Evolutionary conservation across 1,284 basidiomycete genomes (phyloP), one percentile per base, ranked within the genome.

Genomic region (Apiotrichum gracile): DNA sequence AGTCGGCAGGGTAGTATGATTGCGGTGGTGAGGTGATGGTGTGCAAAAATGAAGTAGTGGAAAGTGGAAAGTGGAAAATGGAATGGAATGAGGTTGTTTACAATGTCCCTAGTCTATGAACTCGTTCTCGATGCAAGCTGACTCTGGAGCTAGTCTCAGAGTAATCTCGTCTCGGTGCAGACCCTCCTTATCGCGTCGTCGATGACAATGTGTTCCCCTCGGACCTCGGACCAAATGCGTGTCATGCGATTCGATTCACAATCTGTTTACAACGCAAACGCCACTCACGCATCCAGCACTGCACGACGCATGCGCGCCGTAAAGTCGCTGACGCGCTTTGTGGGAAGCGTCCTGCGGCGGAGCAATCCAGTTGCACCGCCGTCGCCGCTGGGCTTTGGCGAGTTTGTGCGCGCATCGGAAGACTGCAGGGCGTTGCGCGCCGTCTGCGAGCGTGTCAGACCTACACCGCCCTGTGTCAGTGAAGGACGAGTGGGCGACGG

Each of bases 321-420:
- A 24, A 51, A 51, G 26, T 51, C 49, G 13, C 40, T 35, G 19
- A 51, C 49, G 14, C 57, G 57, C 42, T 59, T 59, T 17, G 47
- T 51, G 9, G 57, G 57, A 12, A 59, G 49, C n/a, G 57, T 59
- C 16, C 45, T 31, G 38, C 54, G 57, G 12, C 57, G 53, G 22
- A 43, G 44, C 12, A 59, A 33, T 19, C 51, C 57, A 2, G 48
- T 47, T 5, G 48, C 57, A 17, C 57, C 51, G n/a, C n/a, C n/a
- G n/a, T n/a, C n/a, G 4, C 9, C 25, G 8, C 37, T 6, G 4
- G 52, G 26, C 26, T 54, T 51, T 3, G 56, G 56, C 21, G 49
- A 52, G 49, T 52, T 54, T 2, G 52, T 45, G 6, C 52, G 52
- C 19, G 41, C 49, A 5, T 54, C 52, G 16, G 46, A 47, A 3